Evolutionary conservation across 352 stramenopile genomes (phyloP).

Genomic region (Peronospora farinosa): DNA sequence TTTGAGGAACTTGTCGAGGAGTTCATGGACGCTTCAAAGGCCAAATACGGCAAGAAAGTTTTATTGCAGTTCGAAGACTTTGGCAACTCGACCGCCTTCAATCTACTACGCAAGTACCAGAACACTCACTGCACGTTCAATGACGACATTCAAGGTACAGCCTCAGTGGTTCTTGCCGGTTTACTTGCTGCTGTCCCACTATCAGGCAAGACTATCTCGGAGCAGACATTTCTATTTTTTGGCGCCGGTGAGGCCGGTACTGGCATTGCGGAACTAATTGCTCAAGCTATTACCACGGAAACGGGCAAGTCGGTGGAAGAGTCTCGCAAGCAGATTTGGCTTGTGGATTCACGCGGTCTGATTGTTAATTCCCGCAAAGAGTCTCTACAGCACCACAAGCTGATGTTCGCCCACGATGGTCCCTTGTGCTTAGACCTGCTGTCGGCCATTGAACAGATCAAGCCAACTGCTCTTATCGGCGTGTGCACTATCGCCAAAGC

Average conservation of each 20-base stretch:
- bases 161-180: conserved; percentile 73
- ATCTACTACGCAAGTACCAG: conserved; percentile 79
- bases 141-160: conserved; percentile 95
- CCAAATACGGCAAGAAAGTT: conserved; percentile 81
- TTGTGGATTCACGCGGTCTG: conserved; percentile 90
- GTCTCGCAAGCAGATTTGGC: conserved; percentile 87
- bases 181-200: conserved; percentile 66
- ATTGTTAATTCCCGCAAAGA: conserved; percentile 63
- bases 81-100: conserved; percentile 82
- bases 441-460: conserved; percentile 76
- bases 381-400: conserved; percentile 87
- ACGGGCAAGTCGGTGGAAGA: conserved; percentile 80
- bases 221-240: conserved; percentile 94
- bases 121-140: conserved; percentile 90
- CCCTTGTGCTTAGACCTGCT: conserved; percentile 56
- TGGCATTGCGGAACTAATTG: conserved; percentile 91
- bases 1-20: conserved; percentile 95
- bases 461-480: conserved; percentile 93
- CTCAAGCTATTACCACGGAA: conserved; percentile 86
- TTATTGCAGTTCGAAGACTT: conserved; percentile 88
- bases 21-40: conserved; percentile 92
- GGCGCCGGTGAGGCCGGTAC: conserved; percentile 92
- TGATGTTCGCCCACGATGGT: conserved; percentile 82
- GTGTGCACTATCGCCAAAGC: conserved; percentile 88
- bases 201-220: conserved; percentile 71